Base-by-base conservation (phyloP, 2,329 filamentous ascomycete species). In the Ceratocystis smalleyi region DNA sequence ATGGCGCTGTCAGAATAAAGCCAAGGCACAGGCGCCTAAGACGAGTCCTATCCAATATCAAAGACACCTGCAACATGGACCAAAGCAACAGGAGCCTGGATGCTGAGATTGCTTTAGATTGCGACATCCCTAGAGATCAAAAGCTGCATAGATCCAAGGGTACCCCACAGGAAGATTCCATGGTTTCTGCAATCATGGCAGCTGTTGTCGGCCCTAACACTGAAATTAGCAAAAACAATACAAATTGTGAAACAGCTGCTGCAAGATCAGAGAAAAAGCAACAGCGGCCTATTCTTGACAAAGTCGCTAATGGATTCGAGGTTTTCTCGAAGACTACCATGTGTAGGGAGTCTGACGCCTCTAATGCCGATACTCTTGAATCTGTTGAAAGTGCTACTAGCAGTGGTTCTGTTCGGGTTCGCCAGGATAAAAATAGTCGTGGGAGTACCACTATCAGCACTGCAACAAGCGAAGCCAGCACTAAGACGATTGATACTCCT, bases 41-140 rank as follows among this genome's bases (percentile, higher is more conserved):
- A 32, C 59, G 59, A 22, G 62, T 66, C 19, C 49, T 64, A n/a
- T 66, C 65, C 3, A 66, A 55, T 45, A 59, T 66, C 17, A 55
- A 49, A 10, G 65, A 45, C 22, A 24, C 30, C 3, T 35, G 32
- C 17, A 57, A 57, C 54, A 57, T 57, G 54, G 54, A 57, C 8
- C 54, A 32, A 30, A 24, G 54, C 30, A 57, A n/a, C 54, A 35
- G 32, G n/a, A 24, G 54, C 7, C n/a, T n/a, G 6, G 54, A n/a
- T 35, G 8, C 30, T 8, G 27, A 57, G 17, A 8, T 17, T 12
- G 19, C 5, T 4, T 51, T 27, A 5, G 17, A 22, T 51, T 24
- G 22, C 22, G 35, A 40, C 35, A 51, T 10, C 22, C 22, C 47
- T 51, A 8, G 8, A 15, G 47, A 10, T 24, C 47, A 24, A 24